Conservation (phyloP, 345 rosid genomes). For the Kernera saxatilis region DNA sequence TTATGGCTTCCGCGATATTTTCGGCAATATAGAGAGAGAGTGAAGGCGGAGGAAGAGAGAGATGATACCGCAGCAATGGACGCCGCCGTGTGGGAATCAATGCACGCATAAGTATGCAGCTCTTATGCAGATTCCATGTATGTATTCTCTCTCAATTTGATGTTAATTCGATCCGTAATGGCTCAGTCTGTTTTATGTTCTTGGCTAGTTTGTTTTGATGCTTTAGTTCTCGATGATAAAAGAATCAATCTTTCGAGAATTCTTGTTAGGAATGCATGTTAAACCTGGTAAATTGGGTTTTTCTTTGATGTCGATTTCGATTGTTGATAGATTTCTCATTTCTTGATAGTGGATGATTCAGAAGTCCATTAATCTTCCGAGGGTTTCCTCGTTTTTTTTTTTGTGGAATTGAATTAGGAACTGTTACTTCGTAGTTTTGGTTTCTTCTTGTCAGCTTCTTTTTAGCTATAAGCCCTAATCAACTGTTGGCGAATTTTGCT, state of each 20-base stretch:
- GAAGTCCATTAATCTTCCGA: background rate
- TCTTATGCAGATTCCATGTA: slow-evolving; percentile 86
- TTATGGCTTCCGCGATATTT: slow-evolving; percentile 12
- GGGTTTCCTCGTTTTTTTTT: background rate
- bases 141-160: background rate
- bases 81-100: slow-evolving; percentile 66
- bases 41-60: slow-evolving; percentile 24
- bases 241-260: background rate
- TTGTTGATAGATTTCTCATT: background rate
- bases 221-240: background rate
- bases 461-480: background rate
- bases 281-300: background rate
- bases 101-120: slow-evolving; percentile 85
- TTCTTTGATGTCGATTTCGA: background rate
- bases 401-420: slow-evolving; percentile 1
- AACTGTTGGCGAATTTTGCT: background rate
- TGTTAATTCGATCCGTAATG: slow-evolving; percentile 1
- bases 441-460: background rate
- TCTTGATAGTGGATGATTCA: background rate
- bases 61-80: slow-evolving; percentile 80
- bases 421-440: background rate
- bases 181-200: background rate
- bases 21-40: background rate
- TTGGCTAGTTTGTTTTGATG: background rate
- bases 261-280: background rate